Conservation (phyloP, 2,329 filamentous ascomycete genomes). For the Amesomyces nigricolor region DNA sequence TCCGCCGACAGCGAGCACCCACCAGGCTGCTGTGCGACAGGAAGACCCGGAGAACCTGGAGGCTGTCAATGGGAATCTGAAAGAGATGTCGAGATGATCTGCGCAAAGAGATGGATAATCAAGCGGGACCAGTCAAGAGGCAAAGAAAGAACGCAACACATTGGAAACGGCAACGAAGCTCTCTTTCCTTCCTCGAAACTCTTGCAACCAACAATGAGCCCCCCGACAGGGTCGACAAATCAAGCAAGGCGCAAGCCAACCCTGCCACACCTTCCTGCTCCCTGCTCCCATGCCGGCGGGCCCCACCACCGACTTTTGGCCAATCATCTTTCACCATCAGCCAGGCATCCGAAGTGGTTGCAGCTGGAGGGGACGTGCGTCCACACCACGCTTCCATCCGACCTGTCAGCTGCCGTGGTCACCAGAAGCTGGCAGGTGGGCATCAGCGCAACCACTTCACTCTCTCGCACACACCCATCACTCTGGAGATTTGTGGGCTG, state of each 20-base stretch:
- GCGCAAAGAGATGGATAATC: too few species aligned
- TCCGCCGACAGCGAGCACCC: conserved; percentile 3
- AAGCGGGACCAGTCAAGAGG: too few species aligned
- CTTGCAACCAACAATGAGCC: too few species aligned
- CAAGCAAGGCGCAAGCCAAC: not conserved
- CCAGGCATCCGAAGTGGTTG: conserved; percentile 1
- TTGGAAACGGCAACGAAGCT: not conserved
- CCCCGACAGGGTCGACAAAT: conserved; percentile 19
- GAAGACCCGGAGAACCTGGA: not conserved
- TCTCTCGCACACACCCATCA: not conserved
- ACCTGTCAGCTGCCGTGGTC: conserved; percentile 16
- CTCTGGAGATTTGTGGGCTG: not conserved
- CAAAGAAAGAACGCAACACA: too few species aligned
- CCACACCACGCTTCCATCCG: not conserved
- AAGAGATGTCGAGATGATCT: not conserved
- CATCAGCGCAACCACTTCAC: conserved; percentile 16
- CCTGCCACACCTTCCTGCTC: conserved; percentile 4
- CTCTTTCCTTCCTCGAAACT: not conserved
- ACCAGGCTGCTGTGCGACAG: conserved; percentile 2
- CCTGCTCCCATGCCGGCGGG: conserved; percentile 5
- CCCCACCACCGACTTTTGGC: not conserved
- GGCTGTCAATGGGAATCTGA: not conserved
- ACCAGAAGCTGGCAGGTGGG: conserved; percentile 9
- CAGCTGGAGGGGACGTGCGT: not conserved
- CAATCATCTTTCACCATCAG: not conserved